These are phyloP conservation scores for Ascobolus immersus DNA, from an alignment of 495 filamentous ascomycete species.

Conservation along the genomic window DNA sequence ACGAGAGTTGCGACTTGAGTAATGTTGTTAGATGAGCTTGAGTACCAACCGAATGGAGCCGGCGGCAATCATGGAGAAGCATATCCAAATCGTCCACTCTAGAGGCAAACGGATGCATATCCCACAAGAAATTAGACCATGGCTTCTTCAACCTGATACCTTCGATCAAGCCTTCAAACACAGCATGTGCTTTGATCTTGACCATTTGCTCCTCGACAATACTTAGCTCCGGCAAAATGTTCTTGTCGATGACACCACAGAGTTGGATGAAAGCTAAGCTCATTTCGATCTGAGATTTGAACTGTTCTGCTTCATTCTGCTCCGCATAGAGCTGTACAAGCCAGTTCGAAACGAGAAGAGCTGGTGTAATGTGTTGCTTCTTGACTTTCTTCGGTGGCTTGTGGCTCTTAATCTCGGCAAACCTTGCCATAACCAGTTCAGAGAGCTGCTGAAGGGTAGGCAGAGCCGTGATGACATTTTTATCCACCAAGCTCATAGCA, in stretches of 20 bases:
- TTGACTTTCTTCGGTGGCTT: not conserved
- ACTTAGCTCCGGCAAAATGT: not conserved
- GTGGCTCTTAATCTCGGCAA: conserved; percentile 1
- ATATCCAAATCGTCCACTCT: not conserved
- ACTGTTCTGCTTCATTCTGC: not conserved
- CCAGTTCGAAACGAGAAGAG: conserved; percentile 8
- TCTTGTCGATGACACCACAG: conserved; percentile 1
- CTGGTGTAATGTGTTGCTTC: conserved; percentile 1
- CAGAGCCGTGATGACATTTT: conserved; percentile 1
- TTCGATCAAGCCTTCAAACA: conserved; percentile 7
- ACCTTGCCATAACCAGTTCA: conserved; percentile 3
- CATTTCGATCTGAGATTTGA: conserved; percentile 5
- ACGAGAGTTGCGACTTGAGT: conserved; percentile 3
- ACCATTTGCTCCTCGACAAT: conserved; percentile 3
- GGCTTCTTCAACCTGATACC: conserved; percentile 8
- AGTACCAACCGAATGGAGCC: conserved; percentile 5
- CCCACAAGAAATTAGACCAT: conserved; percentile 4
- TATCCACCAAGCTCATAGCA: conserved; percentile 6
- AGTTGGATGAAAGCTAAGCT: conserved; percentile 4
- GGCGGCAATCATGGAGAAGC: conserved; percentile 3
- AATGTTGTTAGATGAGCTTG: conserved; percentile 4
- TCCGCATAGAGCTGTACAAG: conserved; percentile 8
- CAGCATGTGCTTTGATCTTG: conserved; percentile 3
- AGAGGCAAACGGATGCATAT: conserved; percentile 1
- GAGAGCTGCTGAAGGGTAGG: conserved; percentile 4